Conservation (phyloP, 1,284 basidiomycete species). For the Cryptococcus sp. region DNA sequence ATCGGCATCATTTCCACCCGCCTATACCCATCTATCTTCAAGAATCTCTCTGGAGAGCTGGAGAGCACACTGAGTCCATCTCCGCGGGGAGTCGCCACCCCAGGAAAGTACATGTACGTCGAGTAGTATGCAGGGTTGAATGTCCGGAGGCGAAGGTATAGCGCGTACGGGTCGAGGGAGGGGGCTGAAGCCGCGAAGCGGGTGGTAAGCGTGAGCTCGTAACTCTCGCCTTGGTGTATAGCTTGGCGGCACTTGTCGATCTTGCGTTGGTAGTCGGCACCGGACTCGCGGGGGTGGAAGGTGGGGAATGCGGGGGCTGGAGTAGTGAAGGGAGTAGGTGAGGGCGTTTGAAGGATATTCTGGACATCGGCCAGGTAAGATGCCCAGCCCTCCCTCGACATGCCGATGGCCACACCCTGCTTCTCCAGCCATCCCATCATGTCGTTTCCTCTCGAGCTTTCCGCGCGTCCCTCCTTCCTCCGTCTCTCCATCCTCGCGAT, state of each 20-base stretch:
- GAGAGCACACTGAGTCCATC: conserved; percentile 65
- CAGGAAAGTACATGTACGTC: conserved; percentile 69
- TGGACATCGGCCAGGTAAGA: conserved; percentile 10
- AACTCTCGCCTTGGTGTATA: conserved; percentile 84
- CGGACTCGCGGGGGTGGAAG: conserved; percentile 43
- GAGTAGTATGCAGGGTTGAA: conserved; percentile 91
- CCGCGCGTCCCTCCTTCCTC: background rate
- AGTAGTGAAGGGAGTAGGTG: background rate
- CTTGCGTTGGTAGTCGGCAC: conserved; percentile 62
- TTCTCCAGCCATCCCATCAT: conserved; percentile 36
- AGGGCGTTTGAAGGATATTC: conserved; percentile 5
- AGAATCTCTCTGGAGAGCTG: conserved; percentile 87
- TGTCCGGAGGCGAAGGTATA: conserved; percentile 59
- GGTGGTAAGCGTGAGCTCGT: conserved; percentile 91
- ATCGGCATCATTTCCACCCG: conserved; percentile 84
- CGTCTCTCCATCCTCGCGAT: too few species aligned
- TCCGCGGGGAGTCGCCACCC: conserved; percentile 43
- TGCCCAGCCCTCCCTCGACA: conserved; percentile 22
- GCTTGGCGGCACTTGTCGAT: conserved; percentile 72
- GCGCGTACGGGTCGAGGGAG: conserved; percentile 29
- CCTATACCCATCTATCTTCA: conserved; percentile 67
- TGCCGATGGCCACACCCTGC: conserved; percentile 33
- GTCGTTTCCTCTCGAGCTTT: conserved; percentile 8
- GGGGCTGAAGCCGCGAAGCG: conserved; percentile 51
- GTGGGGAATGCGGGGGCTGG: conserved; percentile 25